Evolutionary conservation across 2,329 filamentous ascomycete species (phyloP).

Genomic region (Fusarium sacchari): DNA sequence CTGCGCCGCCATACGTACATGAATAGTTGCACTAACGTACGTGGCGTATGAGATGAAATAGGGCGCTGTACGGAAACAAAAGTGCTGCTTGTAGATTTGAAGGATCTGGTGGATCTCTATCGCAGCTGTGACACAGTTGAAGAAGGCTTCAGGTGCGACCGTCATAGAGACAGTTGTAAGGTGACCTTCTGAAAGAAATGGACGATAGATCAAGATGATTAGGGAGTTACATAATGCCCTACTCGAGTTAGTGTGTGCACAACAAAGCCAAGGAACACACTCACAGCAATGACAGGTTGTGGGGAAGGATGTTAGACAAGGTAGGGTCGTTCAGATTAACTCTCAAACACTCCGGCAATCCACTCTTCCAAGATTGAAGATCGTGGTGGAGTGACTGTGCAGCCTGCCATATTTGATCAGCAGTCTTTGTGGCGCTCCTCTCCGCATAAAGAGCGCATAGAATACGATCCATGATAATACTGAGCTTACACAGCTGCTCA

Average conservation of each 20-base stretch:
- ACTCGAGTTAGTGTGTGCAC: accelerated
- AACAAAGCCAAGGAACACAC: background rate
- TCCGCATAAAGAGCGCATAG: constrained; percentile 56
- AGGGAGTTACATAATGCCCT: constrained; percentile 58
- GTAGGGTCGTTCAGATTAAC: background rate
- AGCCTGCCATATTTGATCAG: constrained; percentile 45
- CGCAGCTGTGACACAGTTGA: constrained; percentile 56
- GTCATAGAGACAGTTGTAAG: constrained; percentile 52
- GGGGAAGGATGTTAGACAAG: constrained; percentile 42
- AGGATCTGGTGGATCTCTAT: constrained; percentile 55
- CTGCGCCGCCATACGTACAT: constrained; percentile 60
- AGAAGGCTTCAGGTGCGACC: constrained; percentile 53
- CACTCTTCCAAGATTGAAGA: constrained; percentile 53
- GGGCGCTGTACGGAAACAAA: constrained; percentile 56
- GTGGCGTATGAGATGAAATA: constrained; percentile 64
- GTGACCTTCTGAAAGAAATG: constrained; percentile 60
- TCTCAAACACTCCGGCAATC: constrained; percentile 52
- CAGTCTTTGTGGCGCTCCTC: constrained; percentile 43
- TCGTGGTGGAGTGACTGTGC: constrained; percentile 50
- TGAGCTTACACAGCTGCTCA: constrained; percentile 53
- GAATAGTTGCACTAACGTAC: constrained; percentile 63
- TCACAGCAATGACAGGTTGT: constrained; percentile 1
- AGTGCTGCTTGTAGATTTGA: constrained; percentile 53
- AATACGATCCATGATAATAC: constrained; percentile 57
- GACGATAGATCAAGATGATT: constrained; percentile 61